A percentile compares a stretch with the other conserved stretches of the same genome.
These are phyloP conservation scores for Trypanosoma grayi DNA, from an alignment of 208 protist species.

Conservation along the genomic window DNA sequence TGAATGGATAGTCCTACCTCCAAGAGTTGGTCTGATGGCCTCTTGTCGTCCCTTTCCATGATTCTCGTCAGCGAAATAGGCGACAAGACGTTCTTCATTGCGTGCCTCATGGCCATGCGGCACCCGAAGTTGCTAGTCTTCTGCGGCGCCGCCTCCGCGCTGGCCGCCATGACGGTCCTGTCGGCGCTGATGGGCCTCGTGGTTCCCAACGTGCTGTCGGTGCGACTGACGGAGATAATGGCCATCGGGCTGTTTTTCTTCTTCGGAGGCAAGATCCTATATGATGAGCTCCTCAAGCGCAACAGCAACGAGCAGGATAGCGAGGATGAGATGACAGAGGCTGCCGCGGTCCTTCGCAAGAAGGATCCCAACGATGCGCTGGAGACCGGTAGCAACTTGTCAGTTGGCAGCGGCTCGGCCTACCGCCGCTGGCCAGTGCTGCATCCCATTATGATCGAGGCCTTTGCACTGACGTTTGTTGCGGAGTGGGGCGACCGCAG, in stretches of 20 bases:
- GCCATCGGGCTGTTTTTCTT: conserved; percentile 88
- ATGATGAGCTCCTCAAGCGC: conserved; percentile 66
- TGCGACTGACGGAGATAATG: conserved; percentile 82
- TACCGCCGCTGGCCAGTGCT: conserved; percentile 51
- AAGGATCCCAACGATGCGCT: conserved; percentile 64
- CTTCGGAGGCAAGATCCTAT: conserved; percentile 89
- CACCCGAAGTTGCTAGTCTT: conserved; percentile 82
- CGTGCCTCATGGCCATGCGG: conserved; percentile 94
- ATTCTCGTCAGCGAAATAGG: conserved; percentile 94
- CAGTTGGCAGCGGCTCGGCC: conserved; percentile 1
- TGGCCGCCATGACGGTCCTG: conserved; percentile 94
- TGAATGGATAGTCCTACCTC: not conserved
- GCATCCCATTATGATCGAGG: conserved; percentile 84
- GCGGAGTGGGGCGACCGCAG: conserved; percentile 97
- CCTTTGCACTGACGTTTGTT: conserved; percentile 95
- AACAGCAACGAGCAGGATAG: conserved; percentile 59
- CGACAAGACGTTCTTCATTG: conserved; percentile 98
- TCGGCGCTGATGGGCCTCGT: conserved; percentile 83
- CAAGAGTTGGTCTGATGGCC: conserved; percentile 60
- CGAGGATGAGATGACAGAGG: conserved; percentile 89
- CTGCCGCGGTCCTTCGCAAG: conserved; percentile 66
- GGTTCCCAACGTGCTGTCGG: conserved; percentile 82
- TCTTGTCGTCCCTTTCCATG: conserved; percentile 87
- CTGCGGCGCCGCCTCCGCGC: conserved; percentile 78
- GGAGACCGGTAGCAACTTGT: conserved; percentile 51